Evolutionary conservation across 495 filamentous ascomycete genomes (phyloP).

Genomic region (Hypoxylon fragiforme): DNA sequence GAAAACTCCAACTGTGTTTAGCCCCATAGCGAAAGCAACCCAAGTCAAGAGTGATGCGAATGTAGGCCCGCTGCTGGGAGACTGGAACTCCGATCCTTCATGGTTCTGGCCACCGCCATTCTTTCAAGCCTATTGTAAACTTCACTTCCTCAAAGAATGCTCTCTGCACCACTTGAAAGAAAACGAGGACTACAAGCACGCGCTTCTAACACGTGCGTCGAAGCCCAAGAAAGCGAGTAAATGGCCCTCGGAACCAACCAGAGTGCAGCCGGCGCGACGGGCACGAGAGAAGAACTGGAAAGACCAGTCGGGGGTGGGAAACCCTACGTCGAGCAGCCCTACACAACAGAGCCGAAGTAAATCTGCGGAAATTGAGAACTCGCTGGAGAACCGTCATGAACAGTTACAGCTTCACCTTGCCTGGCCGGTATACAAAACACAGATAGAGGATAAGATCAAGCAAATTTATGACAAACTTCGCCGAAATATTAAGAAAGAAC

Average conservation of each 20-base stretch:
- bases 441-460: slow-evolving; percentile 16
- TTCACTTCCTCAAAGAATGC: slow-evolving; percentile 29
- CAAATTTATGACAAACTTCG: neutral
- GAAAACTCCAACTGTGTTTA: neutral
- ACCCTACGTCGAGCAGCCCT: slow-evolving; percentile 4
- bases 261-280: slow-evolving; percentile 18
- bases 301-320: neutral
- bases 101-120: slow-evolving; percentile 17
- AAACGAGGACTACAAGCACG: slow-evolving; percentile 2
- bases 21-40: slow-evolving; percentile 3
- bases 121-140: slow-evolving; percentile 21
- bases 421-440: slow-evolving; percentile 26
- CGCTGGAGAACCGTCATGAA: slow-evolving; percentile 2
- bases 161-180: slow-evolving; percentile 18
- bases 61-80: neutral
- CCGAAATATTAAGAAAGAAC: neutral
- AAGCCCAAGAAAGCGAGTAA: slow-evolving; percentile 12
- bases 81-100: slow-evolving; percentile 10
- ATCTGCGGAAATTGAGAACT: neutral
- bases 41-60: neutral
- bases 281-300: slow-evolving; percentile 20
- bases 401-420: slow-evolving; percentile 19
- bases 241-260: slow-evolving; percentile 22
- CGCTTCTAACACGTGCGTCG: neutral
- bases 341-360: neutral